These are phyloP conservation scores for Hygrophila difformis DNA, from an alignment of 257 asterid species.

Conservation along the genomic window DNA sequence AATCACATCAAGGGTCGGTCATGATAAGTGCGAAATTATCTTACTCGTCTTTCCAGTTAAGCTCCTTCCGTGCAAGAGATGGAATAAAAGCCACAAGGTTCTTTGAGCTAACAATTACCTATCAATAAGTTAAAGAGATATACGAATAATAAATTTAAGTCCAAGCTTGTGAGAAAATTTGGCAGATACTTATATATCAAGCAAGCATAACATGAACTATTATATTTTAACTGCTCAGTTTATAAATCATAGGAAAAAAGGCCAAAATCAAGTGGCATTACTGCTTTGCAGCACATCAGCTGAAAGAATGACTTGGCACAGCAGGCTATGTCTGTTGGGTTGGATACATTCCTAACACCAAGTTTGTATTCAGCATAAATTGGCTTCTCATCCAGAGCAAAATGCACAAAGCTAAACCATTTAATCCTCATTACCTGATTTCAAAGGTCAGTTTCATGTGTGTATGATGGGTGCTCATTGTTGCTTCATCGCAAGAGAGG, in stretches of 20 bases:
- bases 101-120: constrained; percentile 62
- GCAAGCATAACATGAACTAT: not conserved
- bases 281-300: constrained; percentile 1
- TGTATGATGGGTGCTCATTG: too few relatives aligned
- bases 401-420: too few relatives aligned
- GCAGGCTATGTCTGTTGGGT: too few relatives aligned
- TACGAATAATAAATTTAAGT: constrained; percentile 2
- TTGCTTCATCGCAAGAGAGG: too few relatives aligned
- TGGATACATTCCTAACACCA: not conserved
- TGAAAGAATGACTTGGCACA: constrained; percentile 6
- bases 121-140: constrained; percentile 14
- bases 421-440: too few relatives aligned
- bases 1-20: constrained; percentile 1
- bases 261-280: not conserved
- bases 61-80: constrained; percentile 72
- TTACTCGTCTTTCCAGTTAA: constrained; percentile 66
- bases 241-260: constrained; percentile 1
- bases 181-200: not conserved
- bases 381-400: too few relatives aligned
- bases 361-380: not conserved
- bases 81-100: constrained; percentile 57
- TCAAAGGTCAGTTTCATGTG: too few relatives aligned
- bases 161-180: constrained; percentile 9
- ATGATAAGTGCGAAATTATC: constrained; percentile 27
- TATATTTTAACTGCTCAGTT: not conserved